Evolutionary conservation across 352 stramenopile genomes (phyloP), one percentile per base, ranked within the genome.

Genomic region (Globisporangium heterothallicum): DNA sequence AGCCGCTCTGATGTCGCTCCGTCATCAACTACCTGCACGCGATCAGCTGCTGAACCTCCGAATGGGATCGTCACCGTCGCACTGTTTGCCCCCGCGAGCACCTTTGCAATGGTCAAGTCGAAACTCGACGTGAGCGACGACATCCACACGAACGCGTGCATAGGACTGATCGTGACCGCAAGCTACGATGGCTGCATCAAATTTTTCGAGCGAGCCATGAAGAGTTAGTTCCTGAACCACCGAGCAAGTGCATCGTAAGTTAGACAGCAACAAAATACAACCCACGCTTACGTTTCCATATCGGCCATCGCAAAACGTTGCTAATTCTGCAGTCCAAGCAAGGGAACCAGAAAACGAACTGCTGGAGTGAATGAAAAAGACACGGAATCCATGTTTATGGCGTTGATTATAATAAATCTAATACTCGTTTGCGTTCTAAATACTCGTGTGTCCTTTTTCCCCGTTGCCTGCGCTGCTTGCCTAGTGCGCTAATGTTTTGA

Each of bases 171-270:
- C 49, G 81, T 90, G 29, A 86, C 77, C 5, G 81, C 81, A n/a
- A 92, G 72, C 58, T 92, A 92, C 53, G 77, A 92, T 54, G 81
- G 81, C 27, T 88, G 77, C 68, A 92, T 92, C 53, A 88, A 88
- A 61, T 86, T 85, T 58, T 86, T 88, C 52, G 77, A 86, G 45
- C 60, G 74, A 26, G 66, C 70, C 29, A 49, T 47, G 13, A 84
- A 79, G 60, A 40, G 47, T 6, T 50, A 38, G n/a, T n/a, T n/a
- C n/a, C n/a, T n/a, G n/a, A n/a, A n/a, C n/a, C n/a, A n/a, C n/a
- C n/a, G n/a, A n/a, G n/a, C n/a, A n/a, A n/a, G n/a, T n/a, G n/a
- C n/a, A n/a, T n/a, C n/a, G n/a, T n/a, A n/a, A n/a, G n/a, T n/a
- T n/a, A n/a, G n/a, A n/a, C n/a, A n/a, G n/a, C n/a, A n/a, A n/a